Evolutionary conservation across 306 rosid genomes (phyloP), one percentile per base, ranked within the genome.

Genomic region (Vachellia pachyceras): DNA sequence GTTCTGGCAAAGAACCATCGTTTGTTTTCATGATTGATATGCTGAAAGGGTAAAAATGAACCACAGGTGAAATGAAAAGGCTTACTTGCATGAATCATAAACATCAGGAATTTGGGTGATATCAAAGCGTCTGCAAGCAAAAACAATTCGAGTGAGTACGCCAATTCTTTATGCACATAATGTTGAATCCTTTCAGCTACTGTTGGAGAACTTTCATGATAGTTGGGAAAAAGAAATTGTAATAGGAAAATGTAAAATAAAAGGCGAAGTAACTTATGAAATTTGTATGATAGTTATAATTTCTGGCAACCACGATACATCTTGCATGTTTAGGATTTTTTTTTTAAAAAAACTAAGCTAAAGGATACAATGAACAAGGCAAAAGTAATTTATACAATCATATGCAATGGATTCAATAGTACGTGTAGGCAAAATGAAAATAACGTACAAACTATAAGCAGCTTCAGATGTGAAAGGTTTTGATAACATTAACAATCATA

Each of bases 41-140:
- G 7, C 40, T 45, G 77, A 63, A 35, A 47, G 68, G 64, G 60
- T 33, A 20, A 66, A 73, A 78, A 73, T 22, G 39, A 78, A 60
- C 57, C 44, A 39, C 41, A 3, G 41, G 20, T n/a, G 6, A 60
- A 72, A 84, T 2, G 41, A 73, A 58, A 78, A 61, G 42, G 87
- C 99, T 93, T 90, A 95, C 99, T 95, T 95, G 99, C 99, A 92
- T 10, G 99, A 95, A 80, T 95, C 99, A 81, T 95, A 92, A 55
- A 92, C 95, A 83, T 93, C 97, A 6, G 99, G 99, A 86, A 95
- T 95, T 85, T 93, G 99, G 45, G 99, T 89, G 82, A 95, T 82
- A 86, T 93, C 99, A 79, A 86, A 95, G 77, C 99, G 94, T 78
- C 97, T 95, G 91, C 85, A 92, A 84, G 77, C 20, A 83, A 60